phyloP scores from a whole-genome alignment of 306 rosid genomes.

The Trifolium fragiferum region DNA sequence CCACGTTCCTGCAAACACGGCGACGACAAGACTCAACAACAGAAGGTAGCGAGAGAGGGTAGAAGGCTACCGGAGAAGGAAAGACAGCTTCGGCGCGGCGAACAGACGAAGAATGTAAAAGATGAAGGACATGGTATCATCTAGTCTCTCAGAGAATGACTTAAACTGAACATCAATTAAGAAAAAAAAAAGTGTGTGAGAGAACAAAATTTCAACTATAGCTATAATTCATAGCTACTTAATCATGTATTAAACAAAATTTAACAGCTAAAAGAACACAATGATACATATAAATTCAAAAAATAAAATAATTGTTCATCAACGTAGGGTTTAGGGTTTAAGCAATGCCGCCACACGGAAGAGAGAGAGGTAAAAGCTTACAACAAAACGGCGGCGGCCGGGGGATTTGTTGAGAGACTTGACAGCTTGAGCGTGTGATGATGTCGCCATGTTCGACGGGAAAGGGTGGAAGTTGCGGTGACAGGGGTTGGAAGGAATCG shows the following conservation, averaged over 20 bases:
- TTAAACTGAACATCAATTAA: not conserved
- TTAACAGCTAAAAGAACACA: not conserved
- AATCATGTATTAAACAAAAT: not conserved
- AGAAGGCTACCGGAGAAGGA: too few relatives aligned
- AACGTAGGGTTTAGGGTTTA: constrained; percentile 44
- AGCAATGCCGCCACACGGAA: constrained; percentile 11
- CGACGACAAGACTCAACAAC: too few relatives aligned
- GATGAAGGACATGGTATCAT: too few relatives aligned
- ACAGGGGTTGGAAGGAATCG: not conserved
- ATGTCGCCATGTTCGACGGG: constrained; percentile 60
- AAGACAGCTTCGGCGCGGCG: too few relatives aligned
- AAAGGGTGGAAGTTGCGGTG: not conserved
- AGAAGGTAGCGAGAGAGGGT: too few relatives aligned
- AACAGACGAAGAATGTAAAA: too few relatives aligned
- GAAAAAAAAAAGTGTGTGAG: not conserved
- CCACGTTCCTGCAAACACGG: too few relatives aligned
- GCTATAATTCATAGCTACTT: not conserved
- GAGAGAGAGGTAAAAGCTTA: constrained; percentile 39
- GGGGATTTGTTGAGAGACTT: constrained; percentile 83
- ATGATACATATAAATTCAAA: not conserved
- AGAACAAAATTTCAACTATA: not conserved
- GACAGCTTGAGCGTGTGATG: constrained; percentile 75
- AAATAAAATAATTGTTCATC: not conserved
- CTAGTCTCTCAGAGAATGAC: too few relatives aligned
- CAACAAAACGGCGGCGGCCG: constrained; percentile 81